Conservation (phyloP, 768 basidiomycete species). For the Thelephora aurantiotincta region DNA sequence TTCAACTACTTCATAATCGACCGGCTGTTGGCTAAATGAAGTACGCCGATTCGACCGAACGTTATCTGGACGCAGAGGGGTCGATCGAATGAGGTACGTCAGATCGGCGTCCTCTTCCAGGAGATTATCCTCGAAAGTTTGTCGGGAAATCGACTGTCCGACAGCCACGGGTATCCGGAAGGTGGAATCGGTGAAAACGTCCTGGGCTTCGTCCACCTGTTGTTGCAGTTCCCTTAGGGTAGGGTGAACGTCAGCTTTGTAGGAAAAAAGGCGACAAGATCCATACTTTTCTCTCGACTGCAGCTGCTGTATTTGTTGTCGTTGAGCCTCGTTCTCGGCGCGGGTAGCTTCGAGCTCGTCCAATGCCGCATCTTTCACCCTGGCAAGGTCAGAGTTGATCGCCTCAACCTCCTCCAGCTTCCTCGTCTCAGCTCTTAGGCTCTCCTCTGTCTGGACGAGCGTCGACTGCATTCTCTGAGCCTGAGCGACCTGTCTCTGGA, state of each 20-base stretch:
- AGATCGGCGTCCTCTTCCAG: constrained; percentile 1
- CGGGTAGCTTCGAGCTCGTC: constrained; percentile 12
- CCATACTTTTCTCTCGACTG: neutral
- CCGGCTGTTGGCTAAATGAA: neutral
- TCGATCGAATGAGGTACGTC: neutral
- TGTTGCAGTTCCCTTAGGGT: constrained; percentile 3
- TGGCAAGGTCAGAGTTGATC: constrained; percentile 29
- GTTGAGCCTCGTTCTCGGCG: neutral
- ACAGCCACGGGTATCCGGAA: too few relatives aligned
- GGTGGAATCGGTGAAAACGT: too few relatives aligned
- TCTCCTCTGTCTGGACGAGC: constrained; percentile 23
- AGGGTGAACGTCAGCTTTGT: too few relatives aligned
- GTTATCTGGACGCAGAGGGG: neutral
- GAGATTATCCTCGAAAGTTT: neutral
- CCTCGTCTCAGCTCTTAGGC: constrained; percentile 21
- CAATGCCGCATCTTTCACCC: constrained; percentile 38
- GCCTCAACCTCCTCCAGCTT: constrained; percentile 27
- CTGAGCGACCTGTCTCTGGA: constrained; percentile 35
- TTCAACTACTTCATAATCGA: constrained; percentile 27
- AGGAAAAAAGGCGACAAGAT: too few relatives aligned
- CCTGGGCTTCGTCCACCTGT: too few relatives aligned
- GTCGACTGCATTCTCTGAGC: constrained; percentile 25
- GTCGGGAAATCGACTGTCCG: neutral
- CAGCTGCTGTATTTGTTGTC: neutral
- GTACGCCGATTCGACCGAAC: constrained; percentile 1